Percentiles rank a stretch among this genome's conserved stretches.
Evolutionary conservation across 345 rosid genomes (phyloP).

Genomic region (Hypericum perforatum): DNA sequence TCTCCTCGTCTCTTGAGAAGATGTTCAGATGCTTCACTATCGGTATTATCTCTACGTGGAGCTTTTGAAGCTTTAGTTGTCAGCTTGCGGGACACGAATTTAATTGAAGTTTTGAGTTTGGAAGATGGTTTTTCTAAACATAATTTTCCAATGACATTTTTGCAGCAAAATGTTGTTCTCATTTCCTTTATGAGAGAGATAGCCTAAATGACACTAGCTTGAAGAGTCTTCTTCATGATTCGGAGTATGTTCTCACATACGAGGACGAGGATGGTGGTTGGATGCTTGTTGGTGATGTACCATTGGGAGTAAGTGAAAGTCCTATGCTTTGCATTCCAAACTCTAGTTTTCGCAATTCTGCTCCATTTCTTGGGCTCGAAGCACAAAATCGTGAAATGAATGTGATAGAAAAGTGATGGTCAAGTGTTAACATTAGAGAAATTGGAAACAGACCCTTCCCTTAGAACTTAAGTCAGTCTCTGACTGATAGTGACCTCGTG

Average conservation of each 20-base stretch:
- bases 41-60: no score
- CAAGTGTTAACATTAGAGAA: no score
- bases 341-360: neutral
- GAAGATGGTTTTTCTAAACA: no score
- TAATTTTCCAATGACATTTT: neutral
- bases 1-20: no score
- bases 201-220: conserved; percentile 26
- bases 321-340: neutral
- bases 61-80: no score
- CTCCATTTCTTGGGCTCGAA: no score
- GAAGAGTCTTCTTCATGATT: conserved; percentile 38
- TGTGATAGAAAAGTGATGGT: no score
- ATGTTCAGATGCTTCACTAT: no score
- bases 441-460: neutral
- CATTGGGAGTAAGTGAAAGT: conserved; percentile 24
- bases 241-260: conserved; percentile 24
- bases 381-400: no score
- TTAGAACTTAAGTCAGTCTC: no score
- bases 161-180: conserved; percentile 38
- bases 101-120: no score
- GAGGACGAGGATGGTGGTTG: conserved; percentile 24
- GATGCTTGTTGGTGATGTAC: conserved; percentile 30
- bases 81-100: no score
- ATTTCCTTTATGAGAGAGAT: conserved; percentile 32
- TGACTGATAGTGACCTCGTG: neutral